Conservation (phyloP, 2,329 filamentous ascomycete species). For the Claviceps paspali region DNA sequence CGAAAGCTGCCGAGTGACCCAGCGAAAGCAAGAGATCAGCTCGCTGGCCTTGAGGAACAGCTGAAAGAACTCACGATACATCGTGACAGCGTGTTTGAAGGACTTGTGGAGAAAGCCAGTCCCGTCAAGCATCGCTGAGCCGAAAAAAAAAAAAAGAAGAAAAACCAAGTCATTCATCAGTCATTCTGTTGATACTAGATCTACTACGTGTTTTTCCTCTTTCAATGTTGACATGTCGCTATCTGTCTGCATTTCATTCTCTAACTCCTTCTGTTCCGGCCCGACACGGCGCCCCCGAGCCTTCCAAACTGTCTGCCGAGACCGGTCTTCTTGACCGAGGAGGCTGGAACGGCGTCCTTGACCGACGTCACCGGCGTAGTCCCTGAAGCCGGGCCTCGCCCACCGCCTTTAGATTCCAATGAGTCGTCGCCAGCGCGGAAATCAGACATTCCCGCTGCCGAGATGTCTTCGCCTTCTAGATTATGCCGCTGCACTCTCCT, state of each 20-base stretch:
- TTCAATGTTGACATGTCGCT: background rate
- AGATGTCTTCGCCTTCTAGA: constrained; percentile 33
- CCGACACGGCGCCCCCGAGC: constrained; percentile 54
- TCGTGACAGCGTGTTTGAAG: constrained; percentile 63
- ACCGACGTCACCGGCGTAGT: constrained; percentile 27
- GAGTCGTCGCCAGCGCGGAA: constrained; percentile 26
- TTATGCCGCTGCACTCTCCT: constrained; percentile 51
- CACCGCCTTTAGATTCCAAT: constrained; percentile 26
- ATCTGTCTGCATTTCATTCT: constrained; percentile 1
- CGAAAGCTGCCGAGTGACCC: constrained; percentile 58
- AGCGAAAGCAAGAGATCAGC: constrained; percentile 50
- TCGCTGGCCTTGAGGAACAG: constrained; percentile 51
- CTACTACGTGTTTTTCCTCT: background rate
- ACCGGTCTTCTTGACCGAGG: constrained; percentile 42
- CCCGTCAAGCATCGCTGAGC: constrained; percentile 26
- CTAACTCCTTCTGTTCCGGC: constrained; percentile 38
- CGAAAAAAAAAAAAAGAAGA: too few relatives aligned
- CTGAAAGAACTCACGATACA: constrained; percentile 43
- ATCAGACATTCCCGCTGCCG: constrained; percentile 28
- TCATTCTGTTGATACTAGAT: constrained; percentile 1
- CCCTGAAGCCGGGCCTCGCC: constrained; percentile 18
- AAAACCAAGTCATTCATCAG: too few relatives aligned
- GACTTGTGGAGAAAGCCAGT: constrained; percentile 47
- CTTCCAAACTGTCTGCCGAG: constrained; percentile 55
- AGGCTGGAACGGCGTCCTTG: constrained; percentile 30